These are phyloP conservation scores for Pythium sukuiense DNA, from an alignment of 352 stramenopile genomes.

Conservation along the genomic window DNA sequence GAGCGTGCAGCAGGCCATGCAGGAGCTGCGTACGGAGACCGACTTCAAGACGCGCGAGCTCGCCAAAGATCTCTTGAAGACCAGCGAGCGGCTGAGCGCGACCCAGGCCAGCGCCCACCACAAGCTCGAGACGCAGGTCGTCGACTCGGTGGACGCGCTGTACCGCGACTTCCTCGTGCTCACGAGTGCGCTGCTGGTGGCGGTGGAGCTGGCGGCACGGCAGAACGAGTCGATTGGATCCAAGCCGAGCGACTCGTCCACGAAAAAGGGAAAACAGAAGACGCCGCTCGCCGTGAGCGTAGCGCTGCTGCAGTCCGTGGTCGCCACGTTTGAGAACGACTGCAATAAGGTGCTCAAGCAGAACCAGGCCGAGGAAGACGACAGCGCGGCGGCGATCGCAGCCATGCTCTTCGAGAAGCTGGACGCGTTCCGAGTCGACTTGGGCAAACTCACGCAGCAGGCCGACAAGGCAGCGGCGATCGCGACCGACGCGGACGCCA, in stretches of 20 bases:
- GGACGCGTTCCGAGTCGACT: constrained; percentile 40
- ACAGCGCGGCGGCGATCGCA: constrained; percentile 22
- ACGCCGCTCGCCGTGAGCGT: constrained; percentile 40
- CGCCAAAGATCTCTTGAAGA: constrained; percentile 33
- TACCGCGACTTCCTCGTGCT: constrained; percentile 55
- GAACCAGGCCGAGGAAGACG: constrained; percentile 11
- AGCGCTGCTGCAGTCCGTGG: constrained; percentile 40
- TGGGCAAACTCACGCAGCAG: constrained; percentile 55
- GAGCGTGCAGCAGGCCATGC: constrained; percentile 43
- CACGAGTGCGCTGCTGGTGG: constrained; percentile 45
- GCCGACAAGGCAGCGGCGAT: constrained; percentile 28
- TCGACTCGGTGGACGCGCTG: constrained; percentile 35
- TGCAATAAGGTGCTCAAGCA: constrained; percentile 20
- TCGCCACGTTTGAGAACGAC: constrained; percentile 36
- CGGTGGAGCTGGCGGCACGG: constrained; percentile 40
- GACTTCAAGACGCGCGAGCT: constrained; percentile 46
- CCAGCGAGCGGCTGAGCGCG: constrained; percentile 34
- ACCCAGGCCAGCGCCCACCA: constrained; percentile 24
- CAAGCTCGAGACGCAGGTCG: constrained; percentile 31
- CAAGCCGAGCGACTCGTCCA: neutral
- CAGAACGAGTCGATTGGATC: constrained; percentile 13
- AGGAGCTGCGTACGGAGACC: constrained; percentile 43
- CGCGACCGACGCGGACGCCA: neutral
- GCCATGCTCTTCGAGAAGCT: constrained; percentile 37
- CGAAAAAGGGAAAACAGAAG: constrained; percentile 19